phyloP scores from a whole-genome alignment of 148 eudicot genomes.

The Chenopodium formosanum region DNA sequence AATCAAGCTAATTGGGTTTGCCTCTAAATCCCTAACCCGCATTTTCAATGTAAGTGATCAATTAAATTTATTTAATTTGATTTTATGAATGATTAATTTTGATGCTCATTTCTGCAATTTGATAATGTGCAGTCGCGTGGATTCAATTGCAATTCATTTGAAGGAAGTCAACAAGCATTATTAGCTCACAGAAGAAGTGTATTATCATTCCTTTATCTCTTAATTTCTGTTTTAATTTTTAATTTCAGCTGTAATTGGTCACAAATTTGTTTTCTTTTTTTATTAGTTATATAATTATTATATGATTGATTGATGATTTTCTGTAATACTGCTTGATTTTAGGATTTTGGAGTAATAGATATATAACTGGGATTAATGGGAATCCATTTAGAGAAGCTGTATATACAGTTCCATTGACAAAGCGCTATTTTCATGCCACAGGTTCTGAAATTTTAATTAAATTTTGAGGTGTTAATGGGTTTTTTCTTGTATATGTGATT shows the following conservation, averaged over 20 bases:
- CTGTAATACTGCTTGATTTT: conserved; percentile 15
- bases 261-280: not conserved
- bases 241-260: too few species aligned
- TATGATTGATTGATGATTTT: conserved; percentile 1
- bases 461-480: not conserved
- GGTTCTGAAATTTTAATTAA: conserved; percentile 34
- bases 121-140: conserved; percentile 29
- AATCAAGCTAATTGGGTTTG: conserved; percentile 25
- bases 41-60: conserved; percentile 18
- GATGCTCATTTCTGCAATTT: conserved; percentile 11
- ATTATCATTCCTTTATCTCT: conserved; percentile 10
- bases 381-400: conserved; percentile 32
- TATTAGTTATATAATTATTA: not conserved
- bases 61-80: not conserved
- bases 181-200: conserved; percentile 13
- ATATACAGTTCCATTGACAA: conserved; percentile 25
- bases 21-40: conserved; percentile 33
- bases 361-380: conserved; percentile 17
- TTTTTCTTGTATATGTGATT: not conserved
- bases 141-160: conserved; percentile 16
- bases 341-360: conserved; percentile 27
- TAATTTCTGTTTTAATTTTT: not conserved
- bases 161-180: conserved; percentile 14
- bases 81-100: not conserved
- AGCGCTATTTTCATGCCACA: conserved; percentile 68